Percentiles rank a stretch among this genome's conserved stretches.
Evolutionary conservation across 495 filamentous ascomycete genomes (phyloP).

Genomic region (Xylaria venustula): DNA sequence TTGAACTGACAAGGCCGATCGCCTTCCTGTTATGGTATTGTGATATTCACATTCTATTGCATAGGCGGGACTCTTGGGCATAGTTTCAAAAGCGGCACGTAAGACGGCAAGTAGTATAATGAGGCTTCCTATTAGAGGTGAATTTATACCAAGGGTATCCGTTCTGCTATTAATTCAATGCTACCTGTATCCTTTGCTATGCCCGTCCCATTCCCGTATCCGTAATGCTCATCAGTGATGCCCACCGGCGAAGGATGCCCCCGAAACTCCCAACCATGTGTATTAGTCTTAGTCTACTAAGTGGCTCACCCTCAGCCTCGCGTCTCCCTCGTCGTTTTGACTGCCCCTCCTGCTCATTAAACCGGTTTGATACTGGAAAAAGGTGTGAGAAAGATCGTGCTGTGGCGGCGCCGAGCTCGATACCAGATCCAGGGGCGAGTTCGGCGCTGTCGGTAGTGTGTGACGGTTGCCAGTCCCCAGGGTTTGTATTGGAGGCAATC

Average conservation of each 20-base stretch:
- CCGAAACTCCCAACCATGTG: conserved; percentile 3
- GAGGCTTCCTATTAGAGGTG: background rate
- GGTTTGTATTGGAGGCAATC: conserved; percentile 15
- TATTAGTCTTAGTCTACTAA: conserved; percentile 7
- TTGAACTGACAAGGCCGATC: too few species aligned
- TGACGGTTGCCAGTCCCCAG: conserved; percentile 7
- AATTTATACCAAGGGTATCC: background rate
- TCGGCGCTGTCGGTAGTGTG: conserved; percentile 30
- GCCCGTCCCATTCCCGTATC: background rate
- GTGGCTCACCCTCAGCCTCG: conserved; percentile 15
- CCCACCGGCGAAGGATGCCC: background rate
- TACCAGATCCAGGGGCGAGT: conserved; percentile 22
- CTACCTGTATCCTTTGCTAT: background rate
- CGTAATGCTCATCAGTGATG: background rate
- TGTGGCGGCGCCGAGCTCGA: background rate
- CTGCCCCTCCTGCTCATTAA: background rate
- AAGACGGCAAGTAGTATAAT: background rate
- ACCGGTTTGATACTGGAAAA: background rate
- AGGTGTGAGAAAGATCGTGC: background rate
- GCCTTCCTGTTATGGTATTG: too few species aligned
- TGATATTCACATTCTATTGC: too few species aligned
- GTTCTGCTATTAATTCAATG: background rate
- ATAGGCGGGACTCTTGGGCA: background rate
- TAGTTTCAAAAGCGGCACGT: background rate
- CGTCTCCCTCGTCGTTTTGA: conserved; percentile 5